Base-by-base conservation (phyloP, 2,329 filamentous ascomycete species). In the Hymenoscyphus fraxineus region DNA sequence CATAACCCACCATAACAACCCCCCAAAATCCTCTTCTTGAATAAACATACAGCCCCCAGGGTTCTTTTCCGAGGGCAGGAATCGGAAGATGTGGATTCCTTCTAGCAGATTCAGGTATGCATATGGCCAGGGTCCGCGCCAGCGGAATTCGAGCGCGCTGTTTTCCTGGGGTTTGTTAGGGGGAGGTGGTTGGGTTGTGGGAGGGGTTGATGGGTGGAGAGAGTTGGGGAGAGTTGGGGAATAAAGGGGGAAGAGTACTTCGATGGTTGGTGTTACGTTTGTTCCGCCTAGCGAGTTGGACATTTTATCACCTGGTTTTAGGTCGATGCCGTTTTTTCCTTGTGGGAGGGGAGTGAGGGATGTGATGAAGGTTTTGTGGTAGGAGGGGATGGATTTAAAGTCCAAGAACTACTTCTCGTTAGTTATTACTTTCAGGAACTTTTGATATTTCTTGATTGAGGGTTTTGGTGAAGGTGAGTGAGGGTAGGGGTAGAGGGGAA, bases 21-120 rank as follows among this genome's bases (percentile, higher is more conserved):
- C 59, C 16, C 27, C 40, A 16, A 61, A 61, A 27, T 40, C 51
- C 9, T 61, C 59, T 19, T 56, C 47, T 9, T 61, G 59, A 2
- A 56, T 19, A 38, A 61, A 61, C 13, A 13, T 27, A 16, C 41
- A 55, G 6, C 15, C 35, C 0, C 47, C 59, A 16, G 58, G 58
- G 27, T n/a, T 59, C 4, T 3, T 31, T 15, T 38, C 31, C 1
- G 59, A 54, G 3, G 59, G 59, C 2, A 38, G 27, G 15, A 61
- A 61, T 3, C 16, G 31, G 32, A 61, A 61, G 32, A 56, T 55
- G n/a, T 61, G 59, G 2, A 39, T 35, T 12, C 59, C 59, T 31
- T n/a, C 27, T n/a, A 61, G 44, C n/a, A 61, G 59, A 19, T 56
- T 61, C 44, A 61, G n/a, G 59, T 61, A 61, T 39, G 35, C 9